A percentile compares a stretch with the other conserved stretches of the same genome.
Conservation (phyloP, 371 early-diverging fungal species). For the Gilbertella persicaria region DNA sequence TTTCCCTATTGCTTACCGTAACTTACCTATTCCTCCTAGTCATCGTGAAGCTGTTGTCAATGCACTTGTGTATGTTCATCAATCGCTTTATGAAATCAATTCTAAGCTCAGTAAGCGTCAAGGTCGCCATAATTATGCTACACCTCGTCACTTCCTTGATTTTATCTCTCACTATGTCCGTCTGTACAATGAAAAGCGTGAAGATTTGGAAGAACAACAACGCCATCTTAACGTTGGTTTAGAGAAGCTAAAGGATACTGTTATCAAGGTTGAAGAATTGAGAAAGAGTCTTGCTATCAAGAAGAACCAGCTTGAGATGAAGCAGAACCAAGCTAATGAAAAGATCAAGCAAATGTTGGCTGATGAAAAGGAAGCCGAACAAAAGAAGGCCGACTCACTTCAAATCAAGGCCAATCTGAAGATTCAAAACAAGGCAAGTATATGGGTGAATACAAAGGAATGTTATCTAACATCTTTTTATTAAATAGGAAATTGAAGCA, state of each 20-base stretch:
- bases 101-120: slow-evolving; percentile 80
- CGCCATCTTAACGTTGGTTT: slow-evolving; percentile 97
- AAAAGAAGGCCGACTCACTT: slow-evolving; percentile 83
- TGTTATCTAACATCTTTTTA: not conserved
- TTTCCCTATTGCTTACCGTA: slow-evolving; percentile 82
- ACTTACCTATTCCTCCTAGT: slow-evolving; percentile 70
- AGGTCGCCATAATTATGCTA: slow-evolving; percentile 84
- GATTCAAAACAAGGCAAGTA: slow-evolving; percentile 62
- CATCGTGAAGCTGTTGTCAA: slow-evolving; percentile 89
- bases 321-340: slow-evolving; percentile 90
- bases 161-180: slow-evolving; percentile 93
- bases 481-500: slow-evolving; percentile 69
- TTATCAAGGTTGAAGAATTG: slow-evolving; percentile 94
- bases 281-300: slow-evolving; percentile 88
- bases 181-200: slow-evolving; percentile 90
- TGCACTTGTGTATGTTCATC: slow-evolving; percentile 92
- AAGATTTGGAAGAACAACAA: slow-evolving; percentile 97
- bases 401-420: slow-evolving; percentile 81
- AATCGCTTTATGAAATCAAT: slow-evolving; percentile 87
- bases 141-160: slow-evolving; percentile 98
- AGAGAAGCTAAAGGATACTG: slow-evolving; percentile 94
- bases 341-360: slow-evolving; percentile 96
- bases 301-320: slow-evolving; percentile 85
- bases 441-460: not conserved
- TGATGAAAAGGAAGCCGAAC: slow-evolving; percentile 95